These are phyloP conservation scores for Teunomyces kruisii DNA, from an alignment of 805 yeast species.

Conservation along the genomic window DNA sequence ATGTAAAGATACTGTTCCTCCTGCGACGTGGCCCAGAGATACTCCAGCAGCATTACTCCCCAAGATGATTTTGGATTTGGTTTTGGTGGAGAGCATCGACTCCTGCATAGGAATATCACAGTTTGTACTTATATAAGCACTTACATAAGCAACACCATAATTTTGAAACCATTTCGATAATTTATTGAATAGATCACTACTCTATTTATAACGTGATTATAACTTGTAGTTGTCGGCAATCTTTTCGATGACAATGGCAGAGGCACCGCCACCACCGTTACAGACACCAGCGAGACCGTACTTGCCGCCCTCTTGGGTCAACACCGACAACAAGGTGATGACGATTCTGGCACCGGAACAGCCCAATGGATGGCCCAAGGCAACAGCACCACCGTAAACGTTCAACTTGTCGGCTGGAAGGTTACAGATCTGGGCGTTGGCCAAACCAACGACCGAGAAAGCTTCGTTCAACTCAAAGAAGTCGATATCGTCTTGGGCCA, in stretches of 20 bases:
- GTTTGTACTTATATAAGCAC: background rate
- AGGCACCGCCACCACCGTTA: constrained; percentile 99
- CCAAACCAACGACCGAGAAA: constrained; percentile 93
- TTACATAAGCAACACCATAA: background rate
- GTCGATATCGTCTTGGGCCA: constrained; percentile 68
- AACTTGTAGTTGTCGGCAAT: constrained; percentile 39
- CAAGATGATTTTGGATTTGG: background rate
- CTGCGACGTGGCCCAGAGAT: constrained; percentile 2
- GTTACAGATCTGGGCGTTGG: constrained; percentile 71
- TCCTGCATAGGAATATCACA: too few species aligned
- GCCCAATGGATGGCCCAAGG: constrained; percentile 93
- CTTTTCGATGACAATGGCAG: constrained; percentile 84
- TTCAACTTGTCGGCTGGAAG: constrained; percentile 70
- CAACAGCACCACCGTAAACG: constrained; percentile 95
- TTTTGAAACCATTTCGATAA: too few species aligned
- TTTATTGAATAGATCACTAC: background rate
- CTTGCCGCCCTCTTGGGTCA: constrained; percentile 76
- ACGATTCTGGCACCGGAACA: constrained; percentile 95
- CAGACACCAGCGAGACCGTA: constrained; percentile 95
- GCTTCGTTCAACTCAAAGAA: constrained; percentile 97
- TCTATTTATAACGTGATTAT: too few species aligned
- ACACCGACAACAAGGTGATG: constrained; percentile 78
- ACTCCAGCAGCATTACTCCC: background rate
- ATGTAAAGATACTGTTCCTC: background rate
- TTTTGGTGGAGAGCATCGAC: background rate